A percentile compares a stretch with the other conserved stretches of the same genome.
phyloP scores from a whole-genome alignment of 2,329 filamentous ascomycete genomes.

The Cytospora paraplurivora region DNA sequence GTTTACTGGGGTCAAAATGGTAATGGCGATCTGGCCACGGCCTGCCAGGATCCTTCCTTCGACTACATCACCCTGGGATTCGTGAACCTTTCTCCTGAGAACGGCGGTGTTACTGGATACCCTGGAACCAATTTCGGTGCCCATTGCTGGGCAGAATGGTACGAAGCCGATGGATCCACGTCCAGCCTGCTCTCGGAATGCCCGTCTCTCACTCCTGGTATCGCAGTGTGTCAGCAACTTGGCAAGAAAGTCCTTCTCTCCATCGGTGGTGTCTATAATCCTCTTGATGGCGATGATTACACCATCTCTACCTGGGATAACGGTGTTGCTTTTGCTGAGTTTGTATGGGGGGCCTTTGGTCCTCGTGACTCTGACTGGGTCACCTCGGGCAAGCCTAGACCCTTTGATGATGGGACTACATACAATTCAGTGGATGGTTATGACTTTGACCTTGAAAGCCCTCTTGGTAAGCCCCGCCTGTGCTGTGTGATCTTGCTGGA shows the following conservation, averaged over 20 bases:
- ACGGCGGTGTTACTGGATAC: constrained; percentile 38
- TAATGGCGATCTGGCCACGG: constrained; percentile 31
- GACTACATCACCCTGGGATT: constrained; percentile 46
- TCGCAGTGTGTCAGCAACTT: constrained; percentile 53
- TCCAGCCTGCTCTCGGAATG: constrained; percentile 41
- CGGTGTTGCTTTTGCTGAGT: constrained; percentile 41
- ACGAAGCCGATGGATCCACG: constrained; percentile 33
- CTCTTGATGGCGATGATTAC: constrained; percentile 36
- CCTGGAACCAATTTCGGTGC: constrained; percentile 44
- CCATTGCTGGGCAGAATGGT: constrained; percentile 41
- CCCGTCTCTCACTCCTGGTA: constrained; percentile 38
- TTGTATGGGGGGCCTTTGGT: constrained; percentile 43
- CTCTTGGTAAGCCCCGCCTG: constrained; percentile 30
- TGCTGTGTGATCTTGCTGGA: not conserved
- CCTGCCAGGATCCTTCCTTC: constrained; percentile 40
- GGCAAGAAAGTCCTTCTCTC: constrained; percentile 67
- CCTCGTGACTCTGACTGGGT: constrained; percentile 36
- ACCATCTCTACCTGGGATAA: constrained; percentile 36
- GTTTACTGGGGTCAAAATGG: constrained; percentile 37
- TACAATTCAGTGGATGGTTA: constrained; percentile 53
- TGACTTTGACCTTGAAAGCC: constrained; percentile 52
- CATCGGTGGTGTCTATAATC: constrained; percentile 54
- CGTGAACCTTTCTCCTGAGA: constrained; percentile 43
- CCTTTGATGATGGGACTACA: constrained; percentile 42
- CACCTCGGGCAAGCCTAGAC: constrained; percentile 38